These are phyloP conservation scores for Cochlearia excelsa DNA, from an alignment of 345 rosid species.

Conservation along the genomic window DNA sequence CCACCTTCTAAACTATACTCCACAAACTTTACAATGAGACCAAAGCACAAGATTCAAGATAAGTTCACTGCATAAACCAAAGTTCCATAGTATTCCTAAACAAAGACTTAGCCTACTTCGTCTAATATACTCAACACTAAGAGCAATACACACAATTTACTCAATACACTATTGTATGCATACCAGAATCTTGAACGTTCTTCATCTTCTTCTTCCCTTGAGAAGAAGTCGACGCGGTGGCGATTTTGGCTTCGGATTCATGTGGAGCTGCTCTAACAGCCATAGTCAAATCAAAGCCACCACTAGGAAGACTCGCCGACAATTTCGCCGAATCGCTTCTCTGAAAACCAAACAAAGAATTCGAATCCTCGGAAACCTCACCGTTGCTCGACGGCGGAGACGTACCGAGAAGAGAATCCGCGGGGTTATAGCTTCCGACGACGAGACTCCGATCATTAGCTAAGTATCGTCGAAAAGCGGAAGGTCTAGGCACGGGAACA, in stretches of 20 bases:
- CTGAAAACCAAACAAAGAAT: slow-evolving; percentile 47
- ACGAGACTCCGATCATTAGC: slow-evolving; percentile 22
- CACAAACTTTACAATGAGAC: background rate
- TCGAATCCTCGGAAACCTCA: slow-evolving; percentile 53
- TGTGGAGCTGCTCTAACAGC: slow-evolving; percentile 26
- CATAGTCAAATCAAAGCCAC: slow-evolving; percentile 69
- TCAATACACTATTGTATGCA: slow-evolving; percentile 7
- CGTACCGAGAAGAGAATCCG: slow-evolving; percentile 51
- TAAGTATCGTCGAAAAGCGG: slow-evolving; percentile 27
- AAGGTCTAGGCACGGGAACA: slow-evolving; percentile 53
- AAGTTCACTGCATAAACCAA: background rate
- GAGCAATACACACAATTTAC: background rate
- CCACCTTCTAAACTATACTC: background rate
- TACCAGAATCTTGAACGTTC: slow-evolving; percentile 39
- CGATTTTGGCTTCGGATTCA: background rate
- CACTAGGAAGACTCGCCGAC: slow-evolving; percentile 67
- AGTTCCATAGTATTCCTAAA: background rate
- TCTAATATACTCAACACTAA: background rate
- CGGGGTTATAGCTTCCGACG: slow-evolving; percentile 65
- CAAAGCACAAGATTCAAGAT: background rate
- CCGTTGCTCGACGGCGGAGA: slow-evolving; percentile 50
- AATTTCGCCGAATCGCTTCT: slow-evolving; percentile 55
- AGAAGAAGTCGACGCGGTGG: slow-evolving; percentile 17
- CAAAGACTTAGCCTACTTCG: background rate
- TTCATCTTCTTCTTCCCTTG: slow-evolving; percentile 27